Conservation (phyloP, 2,329 filamentous ascomycete genomes). For the Penicillium sp. region DNA sequence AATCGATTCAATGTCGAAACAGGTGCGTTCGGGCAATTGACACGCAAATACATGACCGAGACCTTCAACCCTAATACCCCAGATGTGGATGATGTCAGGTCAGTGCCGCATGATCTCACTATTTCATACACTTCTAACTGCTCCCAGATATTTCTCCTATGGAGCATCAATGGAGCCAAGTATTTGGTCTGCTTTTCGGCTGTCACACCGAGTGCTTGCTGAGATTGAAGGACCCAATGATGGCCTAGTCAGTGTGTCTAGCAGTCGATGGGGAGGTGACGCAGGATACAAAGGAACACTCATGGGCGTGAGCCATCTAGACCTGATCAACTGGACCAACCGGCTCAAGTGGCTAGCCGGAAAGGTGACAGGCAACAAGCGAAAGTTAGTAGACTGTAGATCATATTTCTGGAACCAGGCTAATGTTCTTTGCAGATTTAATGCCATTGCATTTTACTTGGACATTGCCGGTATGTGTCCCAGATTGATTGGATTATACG, state of each 20-base stretch:
- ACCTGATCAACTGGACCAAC: constrained; percentile 67
- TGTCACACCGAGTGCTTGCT: constrained; percentile 56
- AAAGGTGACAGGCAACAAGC: constrained; percentile 55
- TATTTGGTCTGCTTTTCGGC: constrained; percentile 57
- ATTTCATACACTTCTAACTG: not conserved
- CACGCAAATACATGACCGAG: constrained; percentile 56
- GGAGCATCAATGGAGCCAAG: constrained; percentile 58
- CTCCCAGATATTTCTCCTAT: constrained; percentile 59
- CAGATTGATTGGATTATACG: not conserved
- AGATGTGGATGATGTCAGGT: constrained; percentile 54
- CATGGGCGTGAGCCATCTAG: constrained; percentile 62
- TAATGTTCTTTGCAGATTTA: constrained; percentile 45
- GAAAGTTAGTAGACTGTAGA: constrained; percentile 37
- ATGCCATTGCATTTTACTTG: constrained; percentile 63
- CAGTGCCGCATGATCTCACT: constrained; percentile 13
- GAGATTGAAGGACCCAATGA: constrained; percentile 60
- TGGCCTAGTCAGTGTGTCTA: constrained; percentile 60
- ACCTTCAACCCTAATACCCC: constrained; percentile 61
- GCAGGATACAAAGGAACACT: constrained; percentile 60
- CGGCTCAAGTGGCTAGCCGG: constrained; percentile 59
- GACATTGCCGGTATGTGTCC: constrained; percentile 58
- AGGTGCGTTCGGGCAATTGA: constrained; percentile 62
- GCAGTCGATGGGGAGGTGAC: constrained; percentile 59
- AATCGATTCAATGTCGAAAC: constrained; percentile 57
- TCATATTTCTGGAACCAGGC: not conserved